Conservation (phyloP, 1,139 yeast genomes). For the Scheffersomyces parashehatae region DNA sequence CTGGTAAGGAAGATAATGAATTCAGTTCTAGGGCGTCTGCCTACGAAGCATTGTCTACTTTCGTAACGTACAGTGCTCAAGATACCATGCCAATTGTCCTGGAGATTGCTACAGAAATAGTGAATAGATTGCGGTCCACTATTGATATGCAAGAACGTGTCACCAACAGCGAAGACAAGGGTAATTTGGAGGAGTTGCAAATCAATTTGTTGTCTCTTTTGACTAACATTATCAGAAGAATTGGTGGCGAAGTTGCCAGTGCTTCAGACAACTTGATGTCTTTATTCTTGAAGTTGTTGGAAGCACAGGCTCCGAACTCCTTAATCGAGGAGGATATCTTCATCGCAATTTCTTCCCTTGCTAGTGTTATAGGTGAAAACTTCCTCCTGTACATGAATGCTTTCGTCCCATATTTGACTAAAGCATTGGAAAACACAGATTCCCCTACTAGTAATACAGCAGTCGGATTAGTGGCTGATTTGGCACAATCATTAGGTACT, state of each 20-base stretch:
- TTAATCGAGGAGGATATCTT: constrained; percentile 92
- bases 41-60: constrained; percentile 84
- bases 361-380: constrained; percentile 69
- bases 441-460: constrained; percentile 85
- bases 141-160: constrained; percentile 54
- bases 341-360: constrained; percentile 87
- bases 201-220: constrained; percentile 81
- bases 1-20: constrained; percentile 77
- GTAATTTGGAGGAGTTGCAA: constrained; percentile 85
- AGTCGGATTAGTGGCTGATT: constrained; percentile 94
- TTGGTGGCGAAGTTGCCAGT: constrained; percentile 60
- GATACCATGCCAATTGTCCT: constrained; percentile 72
- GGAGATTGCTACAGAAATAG: constrained; percentile 70
- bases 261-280: constrained; percentile 88
- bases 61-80: constrained; percentile 73
- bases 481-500: constrained; percentile 85
- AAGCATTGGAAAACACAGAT: constrained; percentile 79
- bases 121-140: constrained; percentile 71
- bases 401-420: constrained; percentile 77
- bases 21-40: constrained; percentile 92
- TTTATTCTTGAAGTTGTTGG: constrained; percentile 69
- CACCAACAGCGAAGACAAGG: constrained; percentile 65
- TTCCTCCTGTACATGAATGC: constrained; percentile 78
- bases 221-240: constrained; percentile 85
- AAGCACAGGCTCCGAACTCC: constrained; percentile 64